These are phyloP conservation scores for Epichloe amarillans DNA, from an alignment of 2,329 filamentous ascomycete species.

Conservation along the genomic window DNA sequence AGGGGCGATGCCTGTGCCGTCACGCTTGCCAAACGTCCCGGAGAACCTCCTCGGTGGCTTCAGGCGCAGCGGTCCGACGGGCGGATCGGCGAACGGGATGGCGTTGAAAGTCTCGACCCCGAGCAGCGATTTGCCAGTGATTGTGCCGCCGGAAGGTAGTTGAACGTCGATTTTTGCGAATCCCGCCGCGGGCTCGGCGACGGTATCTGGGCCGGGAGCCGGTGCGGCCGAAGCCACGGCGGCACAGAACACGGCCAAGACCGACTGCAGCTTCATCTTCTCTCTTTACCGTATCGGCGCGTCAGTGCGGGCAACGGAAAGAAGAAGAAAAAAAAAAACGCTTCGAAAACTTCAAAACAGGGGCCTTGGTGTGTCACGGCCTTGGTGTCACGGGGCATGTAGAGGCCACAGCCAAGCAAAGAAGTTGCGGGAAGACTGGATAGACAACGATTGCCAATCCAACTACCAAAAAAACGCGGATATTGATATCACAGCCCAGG, in stretches of 20 bases:
- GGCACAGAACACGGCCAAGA: conserved; percentile 4
- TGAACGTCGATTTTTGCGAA: conserved; percentile 38
- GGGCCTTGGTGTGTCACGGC: too few relatives aligned
- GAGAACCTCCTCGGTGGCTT: conserved; percentile 50
- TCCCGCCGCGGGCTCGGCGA: conserved; percentile 19
- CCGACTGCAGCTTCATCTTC: not conserved
- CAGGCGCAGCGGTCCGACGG: conserved; percentile 51
- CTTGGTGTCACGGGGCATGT: too few relatives aligned
- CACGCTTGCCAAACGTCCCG: conserved; percentile 42
- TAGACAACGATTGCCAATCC: too few relatives aligned
- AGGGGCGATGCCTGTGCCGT: conserved; percentile 42
- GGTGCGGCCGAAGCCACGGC: conserved; percentile 11
- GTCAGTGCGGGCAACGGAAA: too few relatives aligned
- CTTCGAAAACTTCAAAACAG: too few relatives aligned
- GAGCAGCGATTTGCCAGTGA: conserved; percentile 32
- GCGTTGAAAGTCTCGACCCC: conserved; percentile 57
- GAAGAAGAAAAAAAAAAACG: too few relatives aligned
- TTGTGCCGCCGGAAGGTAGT: conserved; percentile 43
- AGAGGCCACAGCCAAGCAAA: too few relatives aligned
- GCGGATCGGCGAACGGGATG: conserved; percentile 63
- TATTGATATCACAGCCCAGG: too few relatives aligned
- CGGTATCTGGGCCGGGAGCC: conserved; percentile 6
- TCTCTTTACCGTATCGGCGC: not conserved
- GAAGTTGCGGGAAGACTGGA: too few relatives aligned
- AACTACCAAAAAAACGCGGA: too few relatives aligned